A percentile compares a stretch with the other conserved stretches of the same genome.
These are phyloP conservation scores for Lentinus brumalis DNA, from an alignment of 768 basidiomycete species.

Conservation along the genomic window DNA sequence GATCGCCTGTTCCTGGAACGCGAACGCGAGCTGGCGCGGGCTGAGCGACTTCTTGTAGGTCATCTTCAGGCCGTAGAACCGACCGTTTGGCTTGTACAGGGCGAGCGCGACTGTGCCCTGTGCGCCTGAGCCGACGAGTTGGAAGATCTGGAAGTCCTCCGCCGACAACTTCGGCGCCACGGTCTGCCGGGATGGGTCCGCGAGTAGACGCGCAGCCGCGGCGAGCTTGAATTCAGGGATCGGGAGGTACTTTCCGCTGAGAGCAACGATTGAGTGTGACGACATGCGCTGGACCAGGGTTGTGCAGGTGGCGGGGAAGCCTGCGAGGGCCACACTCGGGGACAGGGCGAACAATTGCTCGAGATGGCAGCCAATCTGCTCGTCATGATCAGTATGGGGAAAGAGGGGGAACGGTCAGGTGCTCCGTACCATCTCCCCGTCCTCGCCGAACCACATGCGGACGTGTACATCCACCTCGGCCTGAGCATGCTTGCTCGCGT, in stretches of 20 bases:
- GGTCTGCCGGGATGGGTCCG: background rate
- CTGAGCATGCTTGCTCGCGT: background rate
- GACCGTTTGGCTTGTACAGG: slow-evolving; percentile 3
- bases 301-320: background rate
- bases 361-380: background rate
- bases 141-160: slow-evolving; percentile 9
- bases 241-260: background rate
- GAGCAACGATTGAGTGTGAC: background rate
- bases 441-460: background rate
- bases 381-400: background rate
- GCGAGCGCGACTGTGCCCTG: slow-evolving; percentile 22
- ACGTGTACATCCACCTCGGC: background rate
- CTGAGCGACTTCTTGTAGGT: slow-evolving; percentile 13
- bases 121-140: slow-evolving; percentile 17
- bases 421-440: background rate
- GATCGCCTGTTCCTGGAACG: slow-evolving; percentile 17
- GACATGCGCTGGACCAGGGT: background rate
- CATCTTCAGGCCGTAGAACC: slow-evolving; percentile 27
- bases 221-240: background rate
- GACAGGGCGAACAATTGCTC: background rate
- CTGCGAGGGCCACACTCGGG: background rate
- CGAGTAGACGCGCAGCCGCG: background rate
- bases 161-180: too few species aligned
- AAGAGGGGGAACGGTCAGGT: background rate
- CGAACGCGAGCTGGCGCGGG: background rate